Base-by-base conservation (phyloP, 179 eudicot species). In the Vitellaria paradoxa region DNA sequence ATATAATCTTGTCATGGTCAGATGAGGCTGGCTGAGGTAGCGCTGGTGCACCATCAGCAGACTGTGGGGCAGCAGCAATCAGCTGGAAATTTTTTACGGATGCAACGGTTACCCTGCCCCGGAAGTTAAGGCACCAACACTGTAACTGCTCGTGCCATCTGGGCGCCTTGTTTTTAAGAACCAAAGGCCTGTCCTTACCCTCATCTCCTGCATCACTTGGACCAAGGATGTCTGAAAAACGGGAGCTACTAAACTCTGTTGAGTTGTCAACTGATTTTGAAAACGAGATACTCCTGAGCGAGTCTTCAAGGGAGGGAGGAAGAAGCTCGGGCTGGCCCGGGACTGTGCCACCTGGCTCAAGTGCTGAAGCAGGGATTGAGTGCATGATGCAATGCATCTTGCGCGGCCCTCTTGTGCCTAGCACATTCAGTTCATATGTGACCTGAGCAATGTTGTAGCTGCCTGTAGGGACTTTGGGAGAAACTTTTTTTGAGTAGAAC, bases 91-190 rank as follows among this genome's bases (percentile, higher is more conserved):
- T 88, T 76, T 88, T 88, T 7, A 86, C 91, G 0, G 91, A 88
- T 1, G 91, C 91, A 23, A 88, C 89, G 0, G 91, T 88, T 30
- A 88, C 91, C 59, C 91, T 81, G 0, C 91, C 91, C n/a, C 86
- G 85, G 86, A 88, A 88, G 52, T 88, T 88, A 24, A 88, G 86
- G 68, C 90, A 87, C 90, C 90, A 87, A 50, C 90, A 87, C 68
- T 86, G 90, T 72, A 87, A 75, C 56, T 85, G 90, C 45, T 87
- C 88, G 14, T 86, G 90, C 90, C 90, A 87, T 67, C 90, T 80
- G 0, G 90, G 90, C 3, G 87, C 84, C 76, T 88, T 88, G 80
- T 88, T 88, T 65, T 78, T 21, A 0, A 88, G 82, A 11, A 88
- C 77, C 75, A 88, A 76, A n/a, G 91, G 88, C 73, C 73, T 84